Conservation (phyloP, 2,329 filamentous ascomycete genomes). For the Aspergillus sp. region DNA sequence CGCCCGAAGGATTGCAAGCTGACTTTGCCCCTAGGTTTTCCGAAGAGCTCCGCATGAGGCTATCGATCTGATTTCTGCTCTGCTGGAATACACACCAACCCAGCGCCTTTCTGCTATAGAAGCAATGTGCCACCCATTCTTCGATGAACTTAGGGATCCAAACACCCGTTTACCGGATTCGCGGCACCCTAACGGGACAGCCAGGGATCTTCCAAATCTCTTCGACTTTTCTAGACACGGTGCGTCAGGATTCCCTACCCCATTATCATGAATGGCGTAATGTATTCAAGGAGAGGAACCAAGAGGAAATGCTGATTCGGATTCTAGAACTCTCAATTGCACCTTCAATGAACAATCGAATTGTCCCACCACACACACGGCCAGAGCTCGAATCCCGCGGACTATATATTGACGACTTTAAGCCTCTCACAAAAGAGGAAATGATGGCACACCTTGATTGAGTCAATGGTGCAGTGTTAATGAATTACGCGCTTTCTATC, state of each 20-base stretch:
- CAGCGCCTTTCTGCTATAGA: constrained; percentile 91
- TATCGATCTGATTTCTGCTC: constrained; percentile 88
- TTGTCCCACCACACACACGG: constrained; percentile 82
- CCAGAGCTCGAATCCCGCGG: constrained; percentile 72
- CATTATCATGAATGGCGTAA: background rate
- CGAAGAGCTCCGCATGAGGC: constrained; percentile 90
- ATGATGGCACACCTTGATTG: constrained; percentile 98
- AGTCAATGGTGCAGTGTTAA: constrained; percentile 45
- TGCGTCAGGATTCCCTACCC: constrained; percentile 52
- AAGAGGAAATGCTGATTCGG: background rate
- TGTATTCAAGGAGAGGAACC: constrained; percentile 9
- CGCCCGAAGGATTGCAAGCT: constrained; percentile 8
- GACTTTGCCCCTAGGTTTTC: constrained; percentile 66
- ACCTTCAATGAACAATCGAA: constrained; percentile 78
- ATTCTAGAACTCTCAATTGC: constrained; percentile 88
- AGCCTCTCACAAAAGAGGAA: constrained; percentile 85
- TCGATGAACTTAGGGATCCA: constrained; percentile 94
- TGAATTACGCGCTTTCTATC: constrained; percentile 39
- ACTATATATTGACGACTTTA: constrained; percentile 91
- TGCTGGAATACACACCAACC: constrained; percentile 96
- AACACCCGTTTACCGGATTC: constrained; percentile 90
- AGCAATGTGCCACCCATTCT: constrained; percentile 98
- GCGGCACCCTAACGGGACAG: constrained; percentile 76
- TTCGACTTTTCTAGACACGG: constrained; percentile 95
- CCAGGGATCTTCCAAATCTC: constrained; percentile 79